Percentiles rank a stretch among this genome's conserved stretches.
Conservation (phyloP, 805 yeast species). For the Pichia pseudocactophila region DNA sequence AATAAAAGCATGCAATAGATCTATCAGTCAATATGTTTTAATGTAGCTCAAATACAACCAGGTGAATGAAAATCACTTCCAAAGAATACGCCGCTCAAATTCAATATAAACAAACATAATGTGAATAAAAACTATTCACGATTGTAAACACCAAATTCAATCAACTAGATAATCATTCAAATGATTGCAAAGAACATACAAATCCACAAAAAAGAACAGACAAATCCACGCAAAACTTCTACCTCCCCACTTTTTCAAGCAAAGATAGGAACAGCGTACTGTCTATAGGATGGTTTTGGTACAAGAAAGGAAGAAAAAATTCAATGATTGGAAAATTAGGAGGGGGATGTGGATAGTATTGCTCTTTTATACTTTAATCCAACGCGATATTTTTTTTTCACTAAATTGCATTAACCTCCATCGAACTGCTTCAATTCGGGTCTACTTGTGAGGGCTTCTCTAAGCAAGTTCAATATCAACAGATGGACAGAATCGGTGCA, state of each 20-base stretch:
- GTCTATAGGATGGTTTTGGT: slow-evolving; percentile 30
- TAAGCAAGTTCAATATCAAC: neutral
- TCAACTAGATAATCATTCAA: slow-evolving; percentile 3
- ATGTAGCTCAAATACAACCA: neutral
- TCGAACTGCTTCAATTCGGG: neutral
- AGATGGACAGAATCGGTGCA: slow-evolving; percentile 17
- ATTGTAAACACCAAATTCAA: neutral
- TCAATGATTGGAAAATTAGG: too few relatives aligned
- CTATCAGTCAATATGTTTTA: neutral
- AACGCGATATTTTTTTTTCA: neutral
- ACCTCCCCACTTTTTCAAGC: neutral
- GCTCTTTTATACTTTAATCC: neutral
- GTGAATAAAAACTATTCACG: slow-evolving; percentile 11
- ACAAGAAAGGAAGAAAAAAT: slow-evolving; percentile 19
- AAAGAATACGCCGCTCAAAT: slow-evolving; percentile 7
- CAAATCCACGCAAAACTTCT: slow-evolving; percentile 3
- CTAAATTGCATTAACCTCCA: too few relatives aligned
- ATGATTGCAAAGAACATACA: neutral
- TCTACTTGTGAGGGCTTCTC: neutral
- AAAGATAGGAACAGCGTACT: slow-evolving; percentile 23
- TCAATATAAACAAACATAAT: slow-evolving; percentile 1
- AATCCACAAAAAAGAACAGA: neutral
- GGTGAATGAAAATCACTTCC: slow-evolving; percentile 6
- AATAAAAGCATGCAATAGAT: neutral
- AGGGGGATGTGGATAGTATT: neutral